Base-by-base conservation (phyloP, 352 stramenopile genomes). In the Blastocystis sp. region DNA sequence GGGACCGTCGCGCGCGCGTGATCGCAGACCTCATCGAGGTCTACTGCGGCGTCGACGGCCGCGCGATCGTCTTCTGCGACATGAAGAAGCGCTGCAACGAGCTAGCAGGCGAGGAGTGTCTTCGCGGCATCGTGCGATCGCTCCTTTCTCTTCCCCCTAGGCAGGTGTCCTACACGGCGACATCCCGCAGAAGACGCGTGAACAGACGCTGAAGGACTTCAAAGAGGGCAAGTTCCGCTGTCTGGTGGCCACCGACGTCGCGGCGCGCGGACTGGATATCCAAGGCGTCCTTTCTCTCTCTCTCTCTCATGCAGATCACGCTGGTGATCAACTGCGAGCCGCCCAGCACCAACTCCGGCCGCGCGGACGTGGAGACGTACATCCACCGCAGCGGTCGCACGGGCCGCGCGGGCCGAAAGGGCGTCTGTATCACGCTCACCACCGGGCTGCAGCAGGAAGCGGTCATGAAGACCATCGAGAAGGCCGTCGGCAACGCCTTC, bases 271-370 rank as follows among this genome's bases (percentile, higher is more conserved):
- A 87, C 93, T 98, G 75, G 95, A 98, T 89, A 97, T 98, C 89
- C 94, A 97, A 65, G 90, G 93, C 79, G 91, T 95, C 38, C 90
- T 93, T 86, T 87, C 93, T 78, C 90, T 94, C 44, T 95, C 99
- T 87, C 99, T 99, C 89, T 99, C 97, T 77, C 46, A 63, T 67
- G 7, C 87, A 93, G 84, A 91, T 96, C 9, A 91, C 97, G 84
- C 93, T 94, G n/a, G 96, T 99, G 4, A 97, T 99, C 88, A 99
- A 99, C 90, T 98, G 97, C 89, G 96, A 99, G 88, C 98, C 99
- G 94, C 96, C 97, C 0, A 94, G 90, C 88, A 76, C 91, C 89
- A 75, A 93, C 92, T 90, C 88, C 89, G 76, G 91, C 91, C 0
- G 94, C 98, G 88, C 92, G 29, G 92, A 98, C 89, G 94, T 94